Evolutionary conservation across 495 filamentous ascomycete species (phyloP), one percentile per base, ranked within the genome.

Genomic region (Penicillium ucsense): DNA sequence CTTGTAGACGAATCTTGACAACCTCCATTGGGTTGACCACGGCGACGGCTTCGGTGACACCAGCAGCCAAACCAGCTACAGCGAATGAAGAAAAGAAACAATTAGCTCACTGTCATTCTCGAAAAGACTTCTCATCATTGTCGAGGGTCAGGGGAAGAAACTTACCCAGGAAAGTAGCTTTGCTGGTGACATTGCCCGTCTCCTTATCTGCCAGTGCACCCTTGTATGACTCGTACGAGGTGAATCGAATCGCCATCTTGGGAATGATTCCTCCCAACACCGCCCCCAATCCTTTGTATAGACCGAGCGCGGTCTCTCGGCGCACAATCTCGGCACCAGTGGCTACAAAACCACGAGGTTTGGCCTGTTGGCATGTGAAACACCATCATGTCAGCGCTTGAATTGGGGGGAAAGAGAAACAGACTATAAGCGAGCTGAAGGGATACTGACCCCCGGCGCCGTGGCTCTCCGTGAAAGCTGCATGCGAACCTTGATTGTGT

Each of bases 181-280:
- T 76, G 43, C 88, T 85, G 47, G 76, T 79, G 36, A 97, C 76
- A 31, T 61, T 50, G 10, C 85, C 82, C 6, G 85, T 87, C 50
- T 83, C 64, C 56, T 81, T 72, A 66, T 86, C 72, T 31, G 86
- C 84, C 3, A 96, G 72, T 54, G 85, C 44, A 59, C 84, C 79
- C 77, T 96, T 99, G 66, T 96, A 99, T 54, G 78, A 80, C 70
- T 97, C 94, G 66, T 95, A 99, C 50, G 86, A 92, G 31, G 94
- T 95, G 72, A 99, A 99, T 11, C 92, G 88, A 58, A 97, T 97
- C 45, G 92, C 94, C 92, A 99, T 99, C 72, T 99, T 99, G 9
- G 92, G 92, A 33, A 99, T 83, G 67, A 99, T 99, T 49, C 92
- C 92, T 12, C 91, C 95, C 43, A 96, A 65, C 46, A 99, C 92